Conservation (phyloP, 495 filamentous ascomycete genomes). For the Penicillium longicatenatum region DNA sequence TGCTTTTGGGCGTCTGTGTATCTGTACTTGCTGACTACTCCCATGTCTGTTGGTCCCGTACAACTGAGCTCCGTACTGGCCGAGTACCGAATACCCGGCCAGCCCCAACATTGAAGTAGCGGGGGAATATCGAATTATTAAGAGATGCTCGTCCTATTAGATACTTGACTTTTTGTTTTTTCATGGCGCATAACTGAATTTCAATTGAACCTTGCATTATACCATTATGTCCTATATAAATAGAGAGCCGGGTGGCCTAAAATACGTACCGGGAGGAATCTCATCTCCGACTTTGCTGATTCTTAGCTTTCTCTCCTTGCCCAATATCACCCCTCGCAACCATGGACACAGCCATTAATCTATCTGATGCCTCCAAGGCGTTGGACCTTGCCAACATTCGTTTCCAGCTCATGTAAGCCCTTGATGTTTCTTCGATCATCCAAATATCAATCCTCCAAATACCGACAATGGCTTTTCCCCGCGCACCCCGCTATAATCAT, state of each 20-base stretch:
- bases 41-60: background rate
- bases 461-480: background rate
- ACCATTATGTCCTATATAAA: slow-evolving; percentile 1
- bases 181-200: background rate
- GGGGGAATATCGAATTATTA: background rate
- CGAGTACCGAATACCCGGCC: slow-evolving; percentile 17
- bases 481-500: slow-evolving; percentile 7
- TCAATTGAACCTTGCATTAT: background rate
- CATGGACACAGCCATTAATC: slow-evolving; percentile 92
- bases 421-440: background rate
- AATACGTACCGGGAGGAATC: slow-evolving; percentile 3
- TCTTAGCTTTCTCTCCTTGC: slow-evolving; percentile 11
- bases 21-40: slow-evolving; percentile 6
- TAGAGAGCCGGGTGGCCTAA: background rate
- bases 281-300: slow-evolving; percentile 24
- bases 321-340: slow-evolving; percentile 17
- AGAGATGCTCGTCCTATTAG: background rate
- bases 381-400: slow-evolving; percentile 91
- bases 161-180: too few species aligned
- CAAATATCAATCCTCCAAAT: too few species aligned
- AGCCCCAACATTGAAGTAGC: background rate
- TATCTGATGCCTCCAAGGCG: slow-evolving; percentile 78
- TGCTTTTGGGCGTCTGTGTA: slow-evolving; percentile 1
- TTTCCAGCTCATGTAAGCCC: slow-evolving; percentile 85
- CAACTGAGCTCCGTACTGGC: slow-evolving; percentile 13